Conservation (phyloP, 768 basidiomycete species). For the Leucosporidium yakuticum region DNA sequence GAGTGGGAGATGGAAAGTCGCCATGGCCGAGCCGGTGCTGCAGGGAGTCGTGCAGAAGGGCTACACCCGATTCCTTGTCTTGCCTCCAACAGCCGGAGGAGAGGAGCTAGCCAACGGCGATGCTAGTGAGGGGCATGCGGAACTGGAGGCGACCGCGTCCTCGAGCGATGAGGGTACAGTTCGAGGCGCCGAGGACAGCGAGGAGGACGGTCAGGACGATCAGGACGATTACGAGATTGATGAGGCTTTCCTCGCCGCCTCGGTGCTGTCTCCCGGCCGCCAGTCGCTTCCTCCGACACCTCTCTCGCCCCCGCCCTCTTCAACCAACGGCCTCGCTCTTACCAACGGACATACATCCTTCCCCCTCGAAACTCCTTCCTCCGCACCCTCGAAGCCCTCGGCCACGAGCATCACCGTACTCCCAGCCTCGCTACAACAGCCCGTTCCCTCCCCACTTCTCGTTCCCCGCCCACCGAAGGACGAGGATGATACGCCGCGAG, state of each 20-base stretch:
- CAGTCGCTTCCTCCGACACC: conserved; percentile 9
- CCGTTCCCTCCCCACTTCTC: conserved; percentile 17
- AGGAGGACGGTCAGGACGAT: conserved; percentile 19
- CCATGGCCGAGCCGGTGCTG: conserved; percentile 63
- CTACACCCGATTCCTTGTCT: conserved; percentile 21
- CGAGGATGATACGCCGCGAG: conserved; percentile 28
- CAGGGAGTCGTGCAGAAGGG: conserved; percentile 54
- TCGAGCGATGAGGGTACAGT: neutral
- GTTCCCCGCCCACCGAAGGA: conserved; percentile 13
- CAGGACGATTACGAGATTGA: conserved; percentile 33
- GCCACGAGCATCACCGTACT: neutral
- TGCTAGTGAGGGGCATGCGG: neutral
- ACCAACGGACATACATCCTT: neutral
- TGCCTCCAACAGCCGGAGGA: conserved; percentile 11
- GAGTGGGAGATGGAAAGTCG: conserved; percentile 42
- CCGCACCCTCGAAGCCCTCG: neutral
- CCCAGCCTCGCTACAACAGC: neutral
- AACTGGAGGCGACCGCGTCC: neutral
- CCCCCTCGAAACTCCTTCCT: neutral
- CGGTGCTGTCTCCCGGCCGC: conserved; percentile 18
- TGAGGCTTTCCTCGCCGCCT: conserved; percentile 32
- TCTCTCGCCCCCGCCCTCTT: conserved; percentile 3
- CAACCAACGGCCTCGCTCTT: conserved; percentile 8
- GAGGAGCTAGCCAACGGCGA: conserved; percentile 1
- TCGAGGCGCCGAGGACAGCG: neutral